Evolutionary conservation across 2,329 filamentous ascomycete genomes (phyloP).

Genomic region (Ambrosiella xylebori): DNA sequence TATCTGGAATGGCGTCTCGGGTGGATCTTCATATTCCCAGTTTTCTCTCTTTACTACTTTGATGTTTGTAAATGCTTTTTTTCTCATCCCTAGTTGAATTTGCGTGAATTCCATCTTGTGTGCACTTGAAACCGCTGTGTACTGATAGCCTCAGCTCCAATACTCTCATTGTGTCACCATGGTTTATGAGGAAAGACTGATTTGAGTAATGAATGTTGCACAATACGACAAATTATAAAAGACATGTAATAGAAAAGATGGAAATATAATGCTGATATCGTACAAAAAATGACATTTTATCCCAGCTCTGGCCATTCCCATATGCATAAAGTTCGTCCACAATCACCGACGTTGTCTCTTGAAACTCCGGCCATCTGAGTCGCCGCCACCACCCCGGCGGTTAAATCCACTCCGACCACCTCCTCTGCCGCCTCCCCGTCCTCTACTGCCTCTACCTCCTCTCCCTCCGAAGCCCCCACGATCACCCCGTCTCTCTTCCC

Average conservation of each 20-base stretch:
- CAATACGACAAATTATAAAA: too few relatives aligned
- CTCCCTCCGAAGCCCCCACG: constrained; percentile 5
- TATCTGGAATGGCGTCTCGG: constrained; percentile 15
- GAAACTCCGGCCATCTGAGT: constrained; percentile 1
- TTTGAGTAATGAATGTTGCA: too few relatives aligned
- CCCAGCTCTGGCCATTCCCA: too few relatives aligned
- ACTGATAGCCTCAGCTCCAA: too few relatives aligned
- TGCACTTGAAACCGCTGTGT: neutral
- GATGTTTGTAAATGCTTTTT: constrained; percentile 4
- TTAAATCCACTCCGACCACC: constrained; percentile 2
- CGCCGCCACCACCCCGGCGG: constrained; percentile 3
- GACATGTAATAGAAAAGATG: too few relatives aligned
- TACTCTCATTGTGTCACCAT: too few relatives aligned
- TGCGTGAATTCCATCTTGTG: neutral
- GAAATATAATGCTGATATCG: too few relatives aligned
- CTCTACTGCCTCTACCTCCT: constrained; percentile 5
- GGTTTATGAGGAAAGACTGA: too few relatives aligned
- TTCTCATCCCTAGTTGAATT: neutral
- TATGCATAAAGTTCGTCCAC: neutral
- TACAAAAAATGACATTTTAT: too few relatives aligned
- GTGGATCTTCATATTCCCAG: constrained; percentile 16
- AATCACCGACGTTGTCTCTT: constrained; percentile 8
- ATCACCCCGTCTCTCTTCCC: constrained; percentile 1
- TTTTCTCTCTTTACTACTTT: constrained; percentile 17
- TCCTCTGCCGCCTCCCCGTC: constrained; percentile 3